These are phyloP conservation scores for Paraphoma sp. DNA, from an alignment of 2,329 filamentous ascomycete genomes.

Conservation along the genomic window DNA sequence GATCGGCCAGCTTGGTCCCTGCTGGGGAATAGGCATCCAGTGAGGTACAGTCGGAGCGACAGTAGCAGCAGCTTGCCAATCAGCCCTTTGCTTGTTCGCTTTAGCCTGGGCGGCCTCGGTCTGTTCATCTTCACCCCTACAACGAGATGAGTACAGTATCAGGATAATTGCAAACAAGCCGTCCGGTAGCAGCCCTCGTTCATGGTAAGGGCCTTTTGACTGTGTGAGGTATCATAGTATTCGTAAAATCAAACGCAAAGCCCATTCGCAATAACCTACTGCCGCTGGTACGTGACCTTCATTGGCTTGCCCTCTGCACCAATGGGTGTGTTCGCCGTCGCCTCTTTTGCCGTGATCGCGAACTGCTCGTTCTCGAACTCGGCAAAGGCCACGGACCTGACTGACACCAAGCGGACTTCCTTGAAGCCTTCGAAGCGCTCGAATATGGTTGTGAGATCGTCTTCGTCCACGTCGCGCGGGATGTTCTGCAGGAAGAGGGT, in stretches of 20 bases:
- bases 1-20: not conserved
- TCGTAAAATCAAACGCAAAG: slow-evolving; percentile 13
- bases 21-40: not conserved
- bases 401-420: slow-evolving; percentile 88
- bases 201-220: not conserved
- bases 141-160: not conserved
- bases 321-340: slow-evolving; percentile 82
- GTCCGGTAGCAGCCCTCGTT: slow-evolving; percentile 6
- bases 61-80: no score
- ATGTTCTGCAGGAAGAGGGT: slow-evolving; percentile 93
- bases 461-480: slow-evolving; percentile 83
- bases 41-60: no score
- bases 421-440: slow-evolving; percentile 90
- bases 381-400: slow-evolving; percentile 91
- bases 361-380: slow-evolving; percentile 92
- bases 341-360: slow-evolving; percentile 93
- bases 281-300: slow-evolving; percentile 95
- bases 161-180: slow-evolving; percentile 8
- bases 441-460: slow-evolving; percentile 81
- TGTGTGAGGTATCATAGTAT: slow-evolving; percentile 31
- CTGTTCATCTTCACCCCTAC: not conserved
- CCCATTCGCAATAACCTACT: slow-evolving; percentile 58
- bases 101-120: no score
- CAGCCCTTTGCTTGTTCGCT: no score
- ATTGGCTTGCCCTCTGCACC: slow-evolving; percentile 77